Base-by-base conservation (phyloP, 495 filamentous ascomycete genomes). In the Trichoderma reesei region DNA sequence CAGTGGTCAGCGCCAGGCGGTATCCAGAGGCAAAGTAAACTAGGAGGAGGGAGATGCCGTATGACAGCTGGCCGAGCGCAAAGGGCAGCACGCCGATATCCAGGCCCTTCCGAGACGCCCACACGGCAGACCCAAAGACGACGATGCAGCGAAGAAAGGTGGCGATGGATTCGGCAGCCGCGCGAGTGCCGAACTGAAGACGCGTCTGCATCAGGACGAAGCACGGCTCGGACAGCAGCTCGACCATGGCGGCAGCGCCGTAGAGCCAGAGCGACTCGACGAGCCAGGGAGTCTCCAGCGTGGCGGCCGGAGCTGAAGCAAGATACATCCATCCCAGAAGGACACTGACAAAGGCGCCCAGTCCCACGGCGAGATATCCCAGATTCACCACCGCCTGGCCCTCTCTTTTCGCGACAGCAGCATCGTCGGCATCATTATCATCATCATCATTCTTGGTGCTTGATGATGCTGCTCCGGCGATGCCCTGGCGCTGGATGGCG, bases 121-220 rank as follows among this genome's bases (percentile, higher is more conserved):
- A 88, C 10, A 88, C 75, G 26, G 85, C 90, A 0, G 74, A 75
- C 2, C 76, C 81, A 65, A 90, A 91, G 0, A 90, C 92, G 11
- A 85, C 73, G 11, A 87, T 51, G 69, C 92, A 96, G 71, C 88
- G 85, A 8, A 86, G 65, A 42, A 96, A 82, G 1, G 91, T 91
- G 7, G 91, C 92, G 20, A 81, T 70, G 33, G 85, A 86, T 73
- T 99, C 94, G 14, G 92, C 91, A 0, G 82, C 76, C 2, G 91
- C 92, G 33, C 94, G 84, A 34, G 87, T 85, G 56, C 85, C 86
- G 68, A 93, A 96, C 31, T 87, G 81, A 69, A 96, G 81, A 59
- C 86, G 85, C 64, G 90, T 86, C 69, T 96, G 92, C 16, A 88
- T 81, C 16, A 95, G 82, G 0, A 89, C 86, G 71, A 97, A 99